Evolutionary conservation across 495 filamentous ascomycete species (phyloP).

Genomic region (Schizothecium vesticola): DNA sequence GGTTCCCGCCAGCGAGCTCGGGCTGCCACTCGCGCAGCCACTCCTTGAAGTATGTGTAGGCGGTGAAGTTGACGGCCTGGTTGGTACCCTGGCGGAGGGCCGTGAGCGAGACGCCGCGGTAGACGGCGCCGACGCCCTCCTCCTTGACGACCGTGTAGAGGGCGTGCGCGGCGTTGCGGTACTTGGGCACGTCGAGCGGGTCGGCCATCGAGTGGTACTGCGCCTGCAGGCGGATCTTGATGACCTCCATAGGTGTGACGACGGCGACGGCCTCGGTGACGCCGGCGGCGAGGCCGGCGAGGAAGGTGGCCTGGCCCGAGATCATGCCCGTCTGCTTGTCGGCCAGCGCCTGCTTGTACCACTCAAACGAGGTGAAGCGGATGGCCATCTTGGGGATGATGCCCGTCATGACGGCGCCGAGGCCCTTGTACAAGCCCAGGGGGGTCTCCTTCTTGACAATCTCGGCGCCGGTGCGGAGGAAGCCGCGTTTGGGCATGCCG

Average conservation of each 20-base stretch:
- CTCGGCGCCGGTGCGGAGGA: slow-evolving; percentile 77
- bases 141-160: slow-evolving; percentile 87
- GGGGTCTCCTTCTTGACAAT: slow-evolving; percentile 88
- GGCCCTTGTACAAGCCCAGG: slow-evolving; percentile 88
- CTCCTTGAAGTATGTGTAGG: slow-evolving; percentile 89
- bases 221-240: slow-evolving; percentile 96
- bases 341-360: slow-evolving; percentile 80
- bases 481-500: slow-evolving; percentile 79
- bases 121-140: slow-evolving; percentile 81
- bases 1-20: slow-evolving; percentile 47
- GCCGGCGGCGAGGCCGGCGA: slow-evolving; percentile 86
- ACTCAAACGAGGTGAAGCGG: slow-evolving; percentile 95
- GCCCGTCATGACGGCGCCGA: slow-evolving; percentile 91
- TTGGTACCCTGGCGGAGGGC: slow-evolving; percentile 92
- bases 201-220: slow-evolving; percentile 94
- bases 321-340: slow-evolving; percentile 59
- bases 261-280: slow-evolving; percentile 94
- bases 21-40: slow-evolving; percentile 65
- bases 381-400: slow-evolving; percentile 99
- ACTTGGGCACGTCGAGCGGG: slow-evolving; percentile 86
- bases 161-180: slow-evolving; percentile 95
- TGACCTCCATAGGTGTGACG: slow-evolving; percentile 96
- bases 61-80: slow-evolving; percentile 98
- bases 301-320: slow-evolving; percentile 71
- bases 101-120: slow-evolving; percentile 88